These are phyloP conservation scores for Termitomyces sp. DNA, from an alignment of 768 basidiomycete species.

Conservation along the genomic window DNA sequence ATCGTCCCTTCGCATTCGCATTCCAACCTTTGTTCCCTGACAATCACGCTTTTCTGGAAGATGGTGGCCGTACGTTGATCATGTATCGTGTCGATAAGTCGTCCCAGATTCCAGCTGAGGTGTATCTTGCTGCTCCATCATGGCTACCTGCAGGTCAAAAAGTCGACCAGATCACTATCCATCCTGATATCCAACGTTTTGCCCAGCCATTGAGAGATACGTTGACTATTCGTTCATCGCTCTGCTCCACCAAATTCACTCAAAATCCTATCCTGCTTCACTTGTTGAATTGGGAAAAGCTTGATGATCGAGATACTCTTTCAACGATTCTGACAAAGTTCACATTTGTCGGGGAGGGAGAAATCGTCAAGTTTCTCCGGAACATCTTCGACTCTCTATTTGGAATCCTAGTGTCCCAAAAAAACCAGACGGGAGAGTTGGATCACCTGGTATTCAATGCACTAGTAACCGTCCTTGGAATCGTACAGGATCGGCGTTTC, in stretches of 20 bases:
- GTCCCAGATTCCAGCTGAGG: slow-evolving; percentile 50
- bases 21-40: slow-evolving; percentile 85
- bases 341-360: slow-evolving; percentile 89
- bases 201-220: slow-evolving; percentile 74
- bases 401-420: slow-evolving; percentile 72
- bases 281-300: slow-evolving; percentile 75
- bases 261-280: slow-evolving; percentile 83
- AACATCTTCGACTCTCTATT: slow-evolving; percentile 94
- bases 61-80: slow-evolving; percentile 81
- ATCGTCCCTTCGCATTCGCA: slow-evolving; percentile 87
- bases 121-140: slow-evolving; percentile 70
- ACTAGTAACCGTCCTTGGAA: slow-evolving; percentile 85
- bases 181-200: slow-evolving; percentile 56
- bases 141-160: slow-evolving; percentile 51
- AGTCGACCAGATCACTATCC: slow-evolving; percentile 51
- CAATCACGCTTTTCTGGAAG: slow-evolving; percentile 73
- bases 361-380: slow-evolving; percentile 89
- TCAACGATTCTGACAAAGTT: slow-evolving; percentile 75
- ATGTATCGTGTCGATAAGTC: slow-evolving; percentile 82
- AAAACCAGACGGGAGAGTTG: slow-evolving; percentile 73
- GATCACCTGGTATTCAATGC: slow-evolving; percentile 87
- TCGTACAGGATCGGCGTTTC: slow-evolving; percentile 91
- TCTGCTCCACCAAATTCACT: slow-evolving; percentile 90
- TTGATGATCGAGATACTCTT: slow-evolving; percentile 59
- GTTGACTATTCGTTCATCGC: slow-evolving; percentile 76